Evolutionary conservation across 257 asterid species (phyloP).

Genomic region (Solanum ossicruentum): DNA sequence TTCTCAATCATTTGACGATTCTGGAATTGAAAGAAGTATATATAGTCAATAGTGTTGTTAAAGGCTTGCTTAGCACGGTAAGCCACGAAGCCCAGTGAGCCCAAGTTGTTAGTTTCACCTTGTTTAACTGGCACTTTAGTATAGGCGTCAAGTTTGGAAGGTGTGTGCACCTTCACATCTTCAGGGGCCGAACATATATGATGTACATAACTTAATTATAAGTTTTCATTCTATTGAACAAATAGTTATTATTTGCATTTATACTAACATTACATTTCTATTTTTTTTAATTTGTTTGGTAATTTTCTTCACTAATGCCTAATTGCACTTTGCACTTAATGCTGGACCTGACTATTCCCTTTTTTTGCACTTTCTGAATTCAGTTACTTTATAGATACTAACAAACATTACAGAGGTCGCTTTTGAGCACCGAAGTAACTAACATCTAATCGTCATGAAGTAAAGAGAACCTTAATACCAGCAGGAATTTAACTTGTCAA

Average conservation of each 20-base stretch:
- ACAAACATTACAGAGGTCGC: background rate
- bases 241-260: background rate
- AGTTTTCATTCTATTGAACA: background rate
- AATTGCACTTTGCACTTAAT: background rate
- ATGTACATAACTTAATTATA: background rate
- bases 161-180: background rate
- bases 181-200: background rate
- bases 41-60: background rate
- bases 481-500: background rate
- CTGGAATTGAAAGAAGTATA: background rate
- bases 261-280: background rate
- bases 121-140: background rate
- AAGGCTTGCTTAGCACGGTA: background rate
- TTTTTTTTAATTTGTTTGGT: background rate
- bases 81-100: background rate
- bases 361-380: background rate
- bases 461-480: background rate
- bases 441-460: background rate
- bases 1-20: background rate
- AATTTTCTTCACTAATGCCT: background rate
- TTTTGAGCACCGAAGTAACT: background rate
- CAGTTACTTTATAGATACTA: background rate
- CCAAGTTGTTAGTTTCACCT: background rate
- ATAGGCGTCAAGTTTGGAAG: background rate
- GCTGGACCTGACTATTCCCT: background rate